These are phyloP conservation scores for Apophysomyces variabilis DNA, from an alignment of 371 early-diverging fungal species.

Conservation along the genomic window DNA sequence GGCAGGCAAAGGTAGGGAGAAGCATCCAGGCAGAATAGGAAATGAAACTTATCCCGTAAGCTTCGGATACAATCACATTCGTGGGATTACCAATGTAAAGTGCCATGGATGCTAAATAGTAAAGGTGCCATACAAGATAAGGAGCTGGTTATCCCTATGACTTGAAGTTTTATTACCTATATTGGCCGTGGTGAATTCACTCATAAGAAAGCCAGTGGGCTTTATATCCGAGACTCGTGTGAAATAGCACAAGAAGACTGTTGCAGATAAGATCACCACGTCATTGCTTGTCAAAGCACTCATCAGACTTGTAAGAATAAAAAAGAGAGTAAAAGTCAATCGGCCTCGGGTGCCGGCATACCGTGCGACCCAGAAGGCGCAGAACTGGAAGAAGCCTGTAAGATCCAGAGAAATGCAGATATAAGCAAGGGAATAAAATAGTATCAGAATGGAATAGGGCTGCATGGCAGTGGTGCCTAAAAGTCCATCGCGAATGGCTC, in stretches of 20 bases:
- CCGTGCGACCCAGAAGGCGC: constrained; percentile 69
- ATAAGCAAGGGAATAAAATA: constrained; percentile 81
- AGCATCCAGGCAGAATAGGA: constrained; percentile 83
- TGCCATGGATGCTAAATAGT: constrained; percentile 70
- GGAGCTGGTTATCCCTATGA: neutral
- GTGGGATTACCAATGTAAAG: constrained; percentile 87
- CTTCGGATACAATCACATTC: constrained; percentile 83
- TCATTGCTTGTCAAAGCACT: constrained; percentile 82
- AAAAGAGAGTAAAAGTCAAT: constrained; percentile 69
- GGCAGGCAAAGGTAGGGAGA: constrained; percentile 67
- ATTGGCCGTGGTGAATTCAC: constrained; percentile 74
- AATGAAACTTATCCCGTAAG: constrained; percentile 73
- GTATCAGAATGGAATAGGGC: constrained; percentile 78
- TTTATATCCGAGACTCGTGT: constrained; percentile 64
- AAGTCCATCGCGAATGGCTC: constrained; percentile 63
- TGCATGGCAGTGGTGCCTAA: constrained; percentile 69
- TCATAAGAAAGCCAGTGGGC: constrained; percentile 71
- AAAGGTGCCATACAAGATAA: neutral
- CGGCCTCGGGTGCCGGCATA: constrained; percentile 63
- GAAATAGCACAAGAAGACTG: constrained; percentile 77
- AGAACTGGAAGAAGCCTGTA: constrained; percentile 75
- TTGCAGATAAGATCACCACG: constrained; percentile 80
- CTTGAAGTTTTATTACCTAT: constrained; percentile 44
- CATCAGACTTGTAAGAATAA: constrained; percentile 70
- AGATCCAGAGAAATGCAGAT: constrained; percentile 84